A percentile compares a stretch with the other conserved stretches of the same genome.
phyloP scores from a whole-genome alignment of 2,329 filamentous ascomycete species.

The Hansfordia pulvinata region DNA sequence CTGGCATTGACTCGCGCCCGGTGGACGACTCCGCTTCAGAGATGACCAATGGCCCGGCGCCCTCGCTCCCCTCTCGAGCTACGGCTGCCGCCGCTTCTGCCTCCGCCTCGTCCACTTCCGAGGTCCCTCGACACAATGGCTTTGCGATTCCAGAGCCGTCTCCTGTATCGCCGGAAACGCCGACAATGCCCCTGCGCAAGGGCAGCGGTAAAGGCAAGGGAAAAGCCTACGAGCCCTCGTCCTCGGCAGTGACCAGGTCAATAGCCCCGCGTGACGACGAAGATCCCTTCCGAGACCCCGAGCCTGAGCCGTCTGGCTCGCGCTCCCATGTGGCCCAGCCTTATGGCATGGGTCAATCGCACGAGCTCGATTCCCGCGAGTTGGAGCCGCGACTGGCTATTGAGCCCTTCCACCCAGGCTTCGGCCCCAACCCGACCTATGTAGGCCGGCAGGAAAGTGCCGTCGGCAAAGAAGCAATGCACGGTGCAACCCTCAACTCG shows the following conservation, averaged over 20 bases:
- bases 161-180: too few species aligned
- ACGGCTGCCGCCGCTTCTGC: slow-evolving; percentile 3
- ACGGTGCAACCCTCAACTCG: too few species aligned
- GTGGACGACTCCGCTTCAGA: slow-evolving; percentile 4
- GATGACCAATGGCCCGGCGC: slow-evolving; percentile 4
- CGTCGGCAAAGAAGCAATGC: slow-evolving; percentile 25
- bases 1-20: slow-evolving; percentile 25
- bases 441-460: slow-evolving; percentile 25
- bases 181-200: too few species aligned
- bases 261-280: slow-evolving; percentile 13
- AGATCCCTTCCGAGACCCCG: slow-evolving; percentile 22
- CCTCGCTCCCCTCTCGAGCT: slow-evolving; percentile 1
- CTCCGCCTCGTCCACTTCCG: slow-evolving; percentile 2
- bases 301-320: slow-evolving; percentile 6
- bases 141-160: too few species aligned
- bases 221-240: slow-evolving; percentile 9
- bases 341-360: too few species aligned
- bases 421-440: slow-evolving; percentile 19
- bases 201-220: slow-evolving; percentile 18
- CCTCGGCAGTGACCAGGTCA: slow-evolving; percentile 13
- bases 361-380: too few species aligned
- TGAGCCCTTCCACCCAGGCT: slow-evolving; percentile 21
- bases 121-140: too few species aligned
- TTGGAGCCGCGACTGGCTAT: slow-evolving; percentile 14
- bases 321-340: too few species aligned